Base-by-base conservation (phyloP, 352 stramenopile species). In the Aphanomyces cochlioides region DNA sequence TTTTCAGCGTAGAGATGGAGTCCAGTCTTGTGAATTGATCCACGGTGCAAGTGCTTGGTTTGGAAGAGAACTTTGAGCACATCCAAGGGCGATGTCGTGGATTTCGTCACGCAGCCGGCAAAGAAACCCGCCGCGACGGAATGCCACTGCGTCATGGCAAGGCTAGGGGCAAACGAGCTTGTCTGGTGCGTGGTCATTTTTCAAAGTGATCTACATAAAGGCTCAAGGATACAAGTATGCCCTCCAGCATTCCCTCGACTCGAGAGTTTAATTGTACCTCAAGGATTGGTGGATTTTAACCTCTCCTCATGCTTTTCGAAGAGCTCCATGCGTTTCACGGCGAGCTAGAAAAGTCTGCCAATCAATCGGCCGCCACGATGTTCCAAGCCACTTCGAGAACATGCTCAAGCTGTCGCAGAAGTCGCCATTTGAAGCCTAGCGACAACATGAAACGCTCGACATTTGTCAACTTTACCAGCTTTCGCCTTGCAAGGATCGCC, bases 61-160 rank as follows among this genome's bases (percentile, higher is more conserved):
- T 93, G 85, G 59, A 93, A 89, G n/a, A 91, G 73, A 74, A 93
- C 90, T 78, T 92, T 91, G 66, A 92, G 79, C 75, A 91, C 84
- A 64, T 92, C 85, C 34, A 93, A 73, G 4, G 85, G 85, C 36
- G 85, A 91, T 58, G 85, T 93, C 76, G 81, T 90, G 4, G 85
- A 90, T 70, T 84, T 82, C 50, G 85, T 92, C 66, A 92, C 83
- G 73, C 84, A 91, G 53, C 85, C 85, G 17, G 85, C 84, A 69
- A 93, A 77, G 56, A 89, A 78, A 34, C 85, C 85, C 3, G 85
- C 85, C 28, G 88, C 77, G 58, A 93, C 73, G 2, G 82, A 90
- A 73, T 90, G 7, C 50, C 50, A 58, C 17, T 50, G 43, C 43
- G 10, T n/a, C 17, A n/a, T 12, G 43, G 43, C 43, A n/a, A 50